Evolutionary conservation across 495 filamentous ascomycete genomes (phyloP), one percentile per base, ranked within the genome.

Genomic region (Aspergillus ostianus): DNA sequence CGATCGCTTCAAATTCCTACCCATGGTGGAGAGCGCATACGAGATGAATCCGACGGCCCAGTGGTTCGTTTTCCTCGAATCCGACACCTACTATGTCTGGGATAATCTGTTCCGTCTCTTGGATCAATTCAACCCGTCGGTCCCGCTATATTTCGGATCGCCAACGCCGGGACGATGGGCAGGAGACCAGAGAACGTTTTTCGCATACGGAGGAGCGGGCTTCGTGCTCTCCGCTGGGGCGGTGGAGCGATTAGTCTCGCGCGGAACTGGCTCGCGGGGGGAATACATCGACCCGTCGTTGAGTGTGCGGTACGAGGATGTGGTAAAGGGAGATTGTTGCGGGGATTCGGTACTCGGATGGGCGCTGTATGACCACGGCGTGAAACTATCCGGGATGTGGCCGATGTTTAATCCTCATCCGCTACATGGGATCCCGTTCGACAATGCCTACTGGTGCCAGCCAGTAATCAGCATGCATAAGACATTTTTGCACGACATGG

Each of bases 1-100:
- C 23, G 85, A 89, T 68, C 84, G 84, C 58, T 87, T 82, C 74
- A 89, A 87, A 71, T 87, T 87, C 60, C 66, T 89, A 21, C 80
- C 84, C 17, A 84, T 84, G 73, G 76, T 87, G 46, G 81, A 84
- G 59, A 69, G 81, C 48, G 80, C 83, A 15, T 84, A 80, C 72
- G 70, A 73, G 45, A 70, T 76, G 73, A 76, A 78, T 23, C 83
- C 82, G 21, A 69, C 74, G 3, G 77, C 73, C 19, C 76, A 82
- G 48, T 89, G 84, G 84, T 89, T 82, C 62, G 77, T 86, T 30
- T 87, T 87, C 61, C 76, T 85, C 51, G 85, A 87, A 61, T 80
- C 80, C 7, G 85, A 89, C 67, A 86, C 85, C 1, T 87, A 85
- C 61, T 63, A 84, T 32, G 73, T 86, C n/a, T 87, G 84, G 84